Conservation (phyloP, 2,329 filamentous ascomycete genomes). For the Hypomyces rosellus region DNA sequence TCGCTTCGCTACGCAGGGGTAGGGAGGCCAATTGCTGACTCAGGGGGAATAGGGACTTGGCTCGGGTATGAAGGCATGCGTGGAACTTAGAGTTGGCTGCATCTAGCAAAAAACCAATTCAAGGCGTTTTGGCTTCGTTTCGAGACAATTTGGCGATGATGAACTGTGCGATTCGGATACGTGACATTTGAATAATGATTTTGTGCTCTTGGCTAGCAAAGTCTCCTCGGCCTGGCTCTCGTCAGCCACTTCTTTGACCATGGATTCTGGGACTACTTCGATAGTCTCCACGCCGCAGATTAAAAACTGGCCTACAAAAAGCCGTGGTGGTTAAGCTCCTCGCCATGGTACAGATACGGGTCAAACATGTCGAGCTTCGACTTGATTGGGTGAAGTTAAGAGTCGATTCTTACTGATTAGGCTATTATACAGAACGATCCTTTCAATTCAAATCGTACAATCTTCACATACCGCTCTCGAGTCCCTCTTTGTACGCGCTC, state of each 20-base stretch:
- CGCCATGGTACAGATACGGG: constrained; percentile 62
- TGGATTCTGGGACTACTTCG: constrained; percentile 51
- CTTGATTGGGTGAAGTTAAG: constrained; percentile 6
- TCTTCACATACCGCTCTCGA: constrained; percentile 23
- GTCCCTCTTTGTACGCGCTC: constrained; percentile 58
- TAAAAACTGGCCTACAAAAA: constrained; percentile 52
- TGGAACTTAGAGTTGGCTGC: constrained; percentile 38
- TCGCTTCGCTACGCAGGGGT: not conserved
- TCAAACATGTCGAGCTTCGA: constrained; percentile 39
- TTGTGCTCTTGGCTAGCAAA: constrained; percentile 43
- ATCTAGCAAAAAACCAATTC: constrained; percentile 39
- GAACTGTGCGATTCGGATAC: constrained; percentile 21
- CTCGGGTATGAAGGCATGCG: constrained; percentile 33
- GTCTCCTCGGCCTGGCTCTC: constrained; percentile 43
- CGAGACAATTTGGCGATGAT: constrained; percentile 27
- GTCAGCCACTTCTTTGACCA: constrained; percentile 33
- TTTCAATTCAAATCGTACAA: not conserved
- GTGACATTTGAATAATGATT: constrained; percentile 21
- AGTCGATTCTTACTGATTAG: not conserved
- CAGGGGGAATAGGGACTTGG: constrained; percentile 24
- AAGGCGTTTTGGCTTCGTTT: constrained; percentile 41
- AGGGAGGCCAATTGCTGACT: constrained; percentile 2
- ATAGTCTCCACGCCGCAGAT: constrained; percentile 57
- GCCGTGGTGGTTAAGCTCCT: constrained; percentile 49
- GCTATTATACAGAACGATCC: constrained; percentile 7